Base-by-base conservation (phyloP, 371 early-diverging fungal species). In the Haplosporangium sp. region DNA sequence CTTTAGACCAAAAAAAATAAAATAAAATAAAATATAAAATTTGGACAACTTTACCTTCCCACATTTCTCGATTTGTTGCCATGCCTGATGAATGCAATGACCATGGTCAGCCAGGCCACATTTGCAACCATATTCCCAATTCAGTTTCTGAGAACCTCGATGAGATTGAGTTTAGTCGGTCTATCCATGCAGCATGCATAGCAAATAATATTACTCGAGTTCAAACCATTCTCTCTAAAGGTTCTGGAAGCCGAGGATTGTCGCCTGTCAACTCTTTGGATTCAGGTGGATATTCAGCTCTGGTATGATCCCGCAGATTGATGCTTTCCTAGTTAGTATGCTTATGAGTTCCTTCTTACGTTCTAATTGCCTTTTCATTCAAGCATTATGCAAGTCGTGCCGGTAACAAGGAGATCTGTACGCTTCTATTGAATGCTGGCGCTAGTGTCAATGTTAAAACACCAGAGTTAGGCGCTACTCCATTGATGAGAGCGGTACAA, bases 321-420 rank as follows among this genome's bases (percentile, higher is more conserved):
- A 40, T 7, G n/a, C 7, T 4, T 19, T 15, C 15, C n/a, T n/a
- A 50, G n/a, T 5, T 50, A 50, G 50, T n/a, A 10, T 11, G 15
- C 50, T n/a, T n/a, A 5, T n/a, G 50, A n/a, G n/a, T 2, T n/a
- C n/a, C n/a, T 50, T n/a, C 50, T 50, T n/a, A 50, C n/a, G 27
- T 27, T 2, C 10, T 10, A 37, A 2, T 35, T 17, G 57, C 27
- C 47, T 27, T 27, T 34, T 19, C 11, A 0, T 40, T 39, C n/a
- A 20, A 81, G 81, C 81, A 81, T 19, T 81, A 81, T 67, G 71
- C 81, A 1, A 81, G 81, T 35, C 63, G 81, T 7, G 65, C 72
- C 0, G 81, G 81, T n/a, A 74, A 81, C 69, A 71, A 65, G 50
- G 75, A 74, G 20, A 81, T 75, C 40, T 81, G 81, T 47, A 61